These are phyloP conservation scores for Noccaea caerulescens DNA, from an alignment of 345 rosid species.

Conservation along the genomic window DNA sequence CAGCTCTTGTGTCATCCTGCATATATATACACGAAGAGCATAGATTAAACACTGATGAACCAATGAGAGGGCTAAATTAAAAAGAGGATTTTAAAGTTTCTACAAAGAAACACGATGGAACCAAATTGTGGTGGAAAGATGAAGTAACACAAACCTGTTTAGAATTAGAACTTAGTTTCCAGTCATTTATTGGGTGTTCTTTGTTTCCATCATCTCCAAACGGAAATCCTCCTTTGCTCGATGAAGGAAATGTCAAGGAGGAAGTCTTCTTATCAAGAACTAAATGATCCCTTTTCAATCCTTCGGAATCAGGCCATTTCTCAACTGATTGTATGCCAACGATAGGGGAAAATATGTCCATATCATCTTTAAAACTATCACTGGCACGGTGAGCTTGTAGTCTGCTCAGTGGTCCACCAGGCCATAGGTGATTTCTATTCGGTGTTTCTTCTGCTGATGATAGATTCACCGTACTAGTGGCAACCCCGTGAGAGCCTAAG, in stretches of 20 bases:
- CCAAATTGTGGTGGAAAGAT: background rate
- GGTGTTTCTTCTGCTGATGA: slow-evolving; percentile 72
- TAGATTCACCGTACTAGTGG: slow-evolving; percentile 44
- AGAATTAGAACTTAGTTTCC: slow-evolving; percentile 71
- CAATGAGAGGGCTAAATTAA: background rate
- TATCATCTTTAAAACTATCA: slow-evolving; percentile 76
- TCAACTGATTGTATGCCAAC: slow-evolving; percentile 78
- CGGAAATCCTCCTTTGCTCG: slow-evolving; percentile 62
- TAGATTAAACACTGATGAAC: slow-evolving; percentile 3
- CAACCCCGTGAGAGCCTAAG: slow-evolving; percentile 58
- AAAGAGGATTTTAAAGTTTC: background rate
- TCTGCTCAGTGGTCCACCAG: slow-evolving; percentile 68
- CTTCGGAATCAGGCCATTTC: slow-evolving; percentile 70
- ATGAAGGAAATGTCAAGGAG: slow-evolving; percentile 65
- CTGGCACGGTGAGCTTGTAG: slow-evolving; percentile 69
- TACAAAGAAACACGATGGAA: background rate
- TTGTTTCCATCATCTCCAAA: slow-evolving; percentile 62
- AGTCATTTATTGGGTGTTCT: slow-evolving; percentile 70
- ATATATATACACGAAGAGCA: background rate
- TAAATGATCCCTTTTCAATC: slow-evolving; percentile 58
- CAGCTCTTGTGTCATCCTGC: slow-evolving; percentile 62
- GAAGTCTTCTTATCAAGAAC: slow-evolving; percentile 66
- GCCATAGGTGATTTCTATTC: slow-evolving; percentile 60
- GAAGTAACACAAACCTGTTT: slow-evolving; percentile 56
- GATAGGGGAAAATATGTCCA: slow-evolving; percentile 92